Percentiles rank a stretch among this genome's conserved stretches.
Evolutionary conservation across 2,329 filamentous ascomycete species (phyloP).

Genomic region (Clarireedia monteithiana): DNA sequence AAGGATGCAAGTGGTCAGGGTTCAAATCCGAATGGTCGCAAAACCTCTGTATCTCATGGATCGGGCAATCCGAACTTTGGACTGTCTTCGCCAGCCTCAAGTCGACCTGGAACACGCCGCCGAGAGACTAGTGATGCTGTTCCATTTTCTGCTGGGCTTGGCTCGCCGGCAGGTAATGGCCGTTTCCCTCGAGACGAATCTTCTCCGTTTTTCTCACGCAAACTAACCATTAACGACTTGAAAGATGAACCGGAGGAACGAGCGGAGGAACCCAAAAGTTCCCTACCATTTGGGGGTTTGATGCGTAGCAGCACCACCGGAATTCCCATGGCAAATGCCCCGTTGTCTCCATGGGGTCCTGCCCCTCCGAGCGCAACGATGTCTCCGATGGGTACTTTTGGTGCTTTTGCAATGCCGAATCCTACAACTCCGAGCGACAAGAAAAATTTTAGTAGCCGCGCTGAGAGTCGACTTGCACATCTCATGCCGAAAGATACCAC

Average conservation of each 20-base stretch:
- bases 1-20: constrained; percentile 51
- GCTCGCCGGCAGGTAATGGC: constrained; percentile 52
- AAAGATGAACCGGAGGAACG: constrained; percentile 47
- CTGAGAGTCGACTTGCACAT: constrained; percentile 80
- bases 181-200: constrained; percentile 57
- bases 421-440: constrained; percentile 59
- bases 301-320: constrained; percentile 48
- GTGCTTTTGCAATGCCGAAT: constrained; percentile 70
- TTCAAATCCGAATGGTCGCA: constrained; percentile 60
- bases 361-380: constrained; percentile 50
- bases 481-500: constrained; percentile 68
- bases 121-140: constrained; percentile 72
- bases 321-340: constrained; percentile 36
- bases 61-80: constrained; percentile 55
- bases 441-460: constrained; percentile 59
- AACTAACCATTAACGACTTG: constrained; percentile 37
- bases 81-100: constrained; percentile 63
- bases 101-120: constrained; percentile 69
- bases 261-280: constrained; percentile 37
- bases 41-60: constrained; percentile 68
- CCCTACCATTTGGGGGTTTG: constrained; percentile 38
- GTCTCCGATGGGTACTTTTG: constrained; percentile 76
- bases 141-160: constrained; percentile 37
- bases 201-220: constrained; percentile 50
- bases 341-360: constrained; percentile 39